Conservation (phyloP, 202 grass and related monocot species). For the Panicum hallii region DNA sequence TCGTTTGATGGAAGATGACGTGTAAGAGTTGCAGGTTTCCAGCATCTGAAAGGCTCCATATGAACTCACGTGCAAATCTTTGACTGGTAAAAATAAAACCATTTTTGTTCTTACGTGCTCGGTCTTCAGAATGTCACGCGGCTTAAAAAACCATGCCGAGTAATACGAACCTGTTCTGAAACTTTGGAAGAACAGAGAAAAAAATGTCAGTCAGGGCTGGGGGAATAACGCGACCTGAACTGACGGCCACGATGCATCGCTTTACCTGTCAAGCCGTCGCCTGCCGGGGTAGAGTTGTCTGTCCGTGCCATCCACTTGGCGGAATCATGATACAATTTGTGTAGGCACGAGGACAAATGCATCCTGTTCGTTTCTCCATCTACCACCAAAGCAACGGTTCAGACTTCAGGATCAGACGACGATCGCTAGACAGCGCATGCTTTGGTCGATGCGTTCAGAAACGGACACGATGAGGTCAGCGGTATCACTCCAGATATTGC, state of each 20-base stretch:
- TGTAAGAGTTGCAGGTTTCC: background rate
- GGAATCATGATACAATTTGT: background rate
- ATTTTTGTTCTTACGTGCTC: background rate
- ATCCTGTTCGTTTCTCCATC: background rate
- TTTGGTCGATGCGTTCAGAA: background rate
- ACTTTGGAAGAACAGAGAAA: too few relatives aligned
- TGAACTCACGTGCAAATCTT: background rate
- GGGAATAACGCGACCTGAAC: too few relatives aligned
- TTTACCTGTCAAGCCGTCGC: background rate
- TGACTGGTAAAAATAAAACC: background rate
- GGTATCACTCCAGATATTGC: background rate
- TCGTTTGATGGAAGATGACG: background rate
- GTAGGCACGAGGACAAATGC: background rate
- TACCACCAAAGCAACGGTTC: background rate
- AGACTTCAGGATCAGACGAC: conserved; percentile 3
- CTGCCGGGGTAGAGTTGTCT: background rate
- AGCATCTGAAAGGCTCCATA: background rate
- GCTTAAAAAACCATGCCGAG: background rate
- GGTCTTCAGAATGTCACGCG: too few relatives aligned
- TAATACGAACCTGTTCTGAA: too few relatives aligned
- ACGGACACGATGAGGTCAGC: background rate
- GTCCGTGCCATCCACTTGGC: background rate
- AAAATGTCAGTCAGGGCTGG: too few relatives aligned
- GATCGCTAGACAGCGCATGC: too few relatives aligned
- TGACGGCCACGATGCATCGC: background rate